Percentiles rank a stretch among this genome's conserved stretches.
These are phyloP conservation scores for Pleurotus pulmonarius DNA, from an alignment of 768 basidiomycete species.

Conservation along the genomic window DNA sequence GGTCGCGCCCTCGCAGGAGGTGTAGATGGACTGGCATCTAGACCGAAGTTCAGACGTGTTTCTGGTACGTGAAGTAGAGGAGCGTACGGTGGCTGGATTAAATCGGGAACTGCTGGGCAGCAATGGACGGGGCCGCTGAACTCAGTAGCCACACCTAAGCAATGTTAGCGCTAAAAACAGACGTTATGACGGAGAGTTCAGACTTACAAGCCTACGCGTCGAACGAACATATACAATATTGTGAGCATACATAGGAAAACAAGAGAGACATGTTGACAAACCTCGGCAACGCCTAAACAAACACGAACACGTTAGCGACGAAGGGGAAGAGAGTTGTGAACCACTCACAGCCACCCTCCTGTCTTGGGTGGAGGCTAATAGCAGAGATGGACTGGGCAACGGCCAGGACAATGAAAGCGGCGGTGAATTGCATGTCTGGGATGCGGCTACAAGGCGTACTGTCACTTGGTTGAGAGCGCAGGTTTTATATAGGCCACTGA, in stretches of 20 bases:
- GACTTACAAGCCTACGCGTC: slow-evolving; percentile 2
- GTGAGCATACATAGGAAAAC: neutral
- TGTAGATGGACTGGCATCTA: slow-evolving; percentile 4
- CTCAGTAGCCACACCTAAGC: slow-evolving; percentile 1
- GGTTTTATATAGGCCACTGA: neutral
- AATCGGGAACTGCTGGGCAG: slow-evolving; percentile 1
- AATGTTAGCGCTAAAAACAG: neutral
- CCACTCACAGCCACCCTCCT: neutral
- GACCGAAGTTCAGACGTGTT: neutral
- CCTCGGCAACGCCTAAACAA: too few relatives aligned
- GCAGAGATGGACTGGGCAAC: slow-evolving; percentile 2
- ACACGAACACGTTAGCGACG: too few relatives aligned
- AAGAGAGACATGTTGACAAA: too few relatives aligned
- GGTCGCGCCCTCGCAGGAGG: slow-evolving; percentile 1
- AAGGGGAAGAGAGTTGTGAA: too few relatives aligned
- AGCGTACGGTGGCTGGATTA: neutral
- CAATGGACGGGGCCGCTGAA: slow-evolving; percentile 1
- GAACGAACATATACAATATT: neutral
- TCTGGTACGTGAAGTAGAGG: neutral
- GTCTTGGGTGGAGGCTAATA: slow-evolving; percentile 2
- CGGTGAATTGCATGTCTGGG: slow-evolving; percentile 1
- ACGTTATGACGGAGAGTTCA: neutral
- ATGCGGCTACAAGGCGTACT: too few relatives aligned
- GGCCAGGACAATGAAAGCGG: neutral
- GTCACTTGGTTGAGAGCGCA: too few relatives aligned